A percentile compares a stretch with the other conserved stretches of the same genome.
phyloP scores from a whole-genome alignment of 495 filamentous ascomycete genomes.

The Tuber indicum region DNA sequence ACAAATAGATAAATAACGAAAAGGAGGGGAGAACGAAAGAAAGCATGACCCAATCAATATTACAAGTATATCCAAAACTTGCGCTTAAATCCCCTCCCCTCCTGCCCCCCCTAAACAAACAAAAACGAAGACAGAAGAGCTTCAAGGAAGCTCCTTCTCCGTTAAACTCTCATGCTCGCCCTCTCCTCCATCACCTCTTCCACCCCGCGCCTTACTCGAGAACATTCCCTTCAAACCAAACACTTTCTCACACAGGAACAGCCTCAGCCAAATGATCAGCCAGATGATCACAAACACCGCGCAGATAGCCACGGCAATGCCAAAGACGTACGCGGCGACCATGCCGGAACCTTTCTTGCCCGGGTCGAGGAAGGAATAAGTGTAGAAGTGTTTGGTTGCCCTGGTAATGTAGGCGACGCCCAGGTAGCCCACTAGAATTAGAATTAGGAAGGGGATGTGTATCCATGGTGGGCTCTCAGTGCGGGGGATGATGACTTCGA shows the following conservation, averaged over 20 bases:
- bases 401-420: conserved; percentile 66
- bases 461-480: conserved; percentile 54
- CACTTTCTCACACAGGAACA: conserved; percentile 43
- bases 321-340: conserved; percentile 55
- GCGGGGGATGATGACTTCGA: conserved; percentile 64
- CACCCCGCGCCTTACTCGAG: conserved; percentile 8
- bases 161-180: not conserved
- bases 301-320: conserved; percentile 58
- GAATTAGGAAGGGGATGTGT: conserved; percentile 53
- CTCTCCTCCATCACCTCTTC: not conserved
- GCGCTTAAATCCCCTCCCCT: not conserved
- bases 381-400: conserved; percentile 63
- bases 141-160: conserved; percentile 7
- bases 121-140: conserved; percentile 19
- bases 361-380: conserved; percentile 67
- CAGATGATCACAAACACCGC: conserved; percentile 57
- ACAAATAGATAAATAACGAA: not conserved
- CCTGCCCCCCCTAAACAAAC: not conserved
- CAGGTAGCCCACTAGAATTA: conserved; percentile 64
- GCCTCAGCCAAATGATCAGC: conserved; percentile 51
- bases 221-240: conserved; percentile 32
- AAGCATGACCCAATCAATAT: not conserved
- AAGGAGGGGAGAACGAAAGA: not conserved
- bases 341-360: conserved; percentile 39
- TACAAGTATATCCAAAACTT: not conserved